A percentile compares a stretch with the other conserved stretches of the same genome.
Conservation (phyloP, 2,329 filamentous ascomycete genomes). For the Ophiocordyceps robertsii region DNA sequence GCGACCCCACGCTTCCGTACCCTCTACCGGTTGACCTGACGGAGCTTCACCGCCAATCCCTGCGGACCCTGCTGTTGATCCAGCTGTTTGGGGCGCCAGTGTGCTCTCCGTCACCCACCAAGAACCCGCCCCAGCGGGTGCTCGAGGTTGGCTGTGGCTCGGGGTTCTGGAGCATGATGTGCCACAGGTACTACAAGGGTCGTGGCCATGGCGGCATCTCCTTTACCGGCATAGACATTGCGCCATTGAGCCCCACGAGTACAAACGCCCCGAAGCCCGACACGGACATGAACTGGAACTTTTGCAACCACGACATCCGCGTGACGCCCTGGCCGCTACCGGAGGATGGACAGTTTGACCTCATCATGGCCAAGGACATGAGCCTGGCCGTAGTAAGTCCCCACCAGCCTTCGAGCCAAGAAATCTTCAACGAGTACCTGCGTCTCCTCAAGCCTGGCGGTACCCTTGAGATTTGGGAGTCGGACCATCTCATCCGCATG, state of each 20-base stretch:
- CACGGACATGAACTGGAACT: conserved; percentile 74
- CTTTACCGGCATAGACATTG: conserved; percentile 75
- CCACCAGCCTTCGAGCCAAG: conserved; percentile 28
- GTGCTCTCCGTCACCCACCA: conserved; percentile 53
- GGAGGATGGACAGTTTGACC: conserved; percentile 69
- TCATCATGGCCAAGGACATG: conserved; percentile 80
- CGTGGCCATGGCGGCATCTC: conserved; percentile 55
- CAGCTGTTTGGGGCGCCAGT: conserved; percentile 71
- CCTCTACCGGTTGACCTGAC: conserved; percentile 79
- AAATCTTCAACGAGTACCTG: conserved; percentile 55
- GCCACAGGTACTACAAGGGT: conserved; percentile 63
- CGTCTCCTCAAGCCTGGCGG: conserved; percentile 68
- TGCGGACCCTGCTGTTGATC: conserved; percentile 70
- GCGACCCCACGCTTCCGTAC: conserved; percentile 59
- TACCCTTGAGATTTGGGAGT: conserved; percentile 78
- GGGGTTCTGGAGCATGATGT: conserved; percentile 82
- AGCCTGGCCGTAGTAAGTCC: conserved; percentile 51
- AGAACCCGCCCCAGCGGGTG: conserved; percentile 60
- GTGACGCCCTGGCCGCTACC: conserved; percentile 63
- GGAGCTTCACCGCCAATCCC: conserved; percentile 76
- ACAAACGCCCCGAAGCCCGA: conserved; percentile 34
- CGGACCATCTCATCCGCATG: conserved; percentile 72
- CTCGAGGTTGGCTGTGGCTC: conserved; percentile 81
- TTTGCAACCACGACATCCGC: conserved; percentile 77
- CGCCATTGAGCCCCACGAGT: conserved; percentile 45